A percentile compares a stretch with the other conserved stretches of the same genome.
Evolutionary conservation across 495 filamentous ascomycete genomes (phyloP).

Genomic region (Ramalina peruviana): DNA sequence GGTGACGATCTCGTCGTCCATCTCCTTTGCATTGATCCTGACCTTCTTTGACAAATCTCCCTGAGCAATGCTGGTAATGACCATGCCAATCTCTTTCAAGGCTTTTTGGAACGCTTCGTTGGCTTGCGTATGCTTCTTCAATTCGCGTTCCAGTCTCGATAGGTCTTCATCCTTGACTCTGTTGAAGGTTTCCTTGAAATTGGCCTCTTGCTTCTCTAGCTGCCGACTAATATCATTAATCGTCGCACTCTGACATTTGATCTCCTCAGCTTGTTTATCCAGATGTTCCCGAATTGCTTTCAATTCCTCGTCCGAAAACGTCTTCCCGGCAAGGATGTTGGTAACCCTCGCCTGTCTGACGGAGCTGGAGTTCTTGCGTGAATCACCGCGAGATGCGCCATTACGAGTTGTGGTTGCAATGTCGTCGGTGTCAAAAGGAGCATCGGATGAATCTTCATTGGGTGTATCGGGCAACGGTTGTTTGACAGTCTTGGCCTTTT

Average conservation of each 20-base stretch:
- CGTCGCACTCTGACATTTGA: constrained; percentile 58
- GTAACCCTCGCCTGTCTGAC: constrained; percentile 13
- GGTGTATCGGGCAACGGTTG: constrained; percentile 50
- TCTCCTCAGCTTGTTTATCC: constrained; percentile 64
- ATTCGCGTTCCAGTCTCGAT: constrained; percentile 66
- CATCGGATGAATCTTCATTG: constrained; percentile 36
- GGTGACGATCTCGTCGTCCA: constrained; percentile 98
- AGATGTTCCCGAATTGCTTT: constrained; percentile 60
- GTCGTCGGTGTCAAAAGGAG: constrained; percentile 36
- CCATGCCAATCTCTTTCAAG: constrained; percentile 88
- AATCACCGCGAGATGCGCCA: constrained; percentile 1
- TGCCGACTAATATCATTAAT: constrained; percentile 55
- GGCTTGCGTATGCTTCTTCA: constrained; percentile 92
- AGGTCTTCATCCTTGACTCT: constrained; percentile 52
- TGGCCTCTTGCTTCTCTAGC: constrained; percentile 46
- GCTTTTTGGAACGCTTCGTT: constrained; percentile 99
- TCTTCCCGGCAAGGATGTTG: constrained; percentile 14
- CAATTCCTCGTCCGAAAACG: constrained; percentile 55
- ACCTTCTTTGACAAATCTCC: constrained; percentile 98
- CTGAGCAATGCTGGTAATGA: constrained; percentile 88
- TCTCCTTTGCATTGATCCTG: constrained; percentile 85
- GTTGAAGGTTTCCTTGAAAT: constrained; percentile 39
- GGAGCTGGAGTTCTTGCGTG: constrained; percentile 14
- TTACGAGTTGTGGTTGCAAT: constrained; percentile 14
- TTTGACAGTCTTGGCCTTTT: constrained; percentile 41